phyloP scores from a whole-genome alignment of 2,329 filamentous ascomycete genomes.

The Aspergillus brasiliensis region DNA sequence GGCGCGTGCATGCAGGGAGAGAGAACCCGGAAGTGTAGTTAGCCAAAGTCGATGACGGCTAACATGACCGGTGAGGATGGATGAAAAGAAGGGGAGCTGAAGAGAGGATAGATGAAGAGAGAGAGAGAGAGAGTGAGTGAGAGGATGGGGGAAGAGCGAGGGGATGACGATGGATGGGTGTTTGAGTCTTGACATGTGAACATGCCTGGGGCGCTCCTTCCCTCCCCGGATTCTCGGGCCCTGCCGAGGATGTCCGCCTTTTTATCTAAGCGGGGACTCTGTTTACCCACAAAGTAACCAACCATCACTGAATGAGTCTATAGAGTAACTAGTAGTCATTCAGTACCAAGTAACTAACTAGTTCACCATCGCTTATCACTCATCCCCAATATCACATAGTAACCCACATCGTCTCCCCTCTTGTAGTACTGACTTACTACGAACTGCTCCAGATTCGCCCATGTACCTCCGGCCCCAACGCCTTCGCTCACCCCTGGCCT shows the following conservation, averaged over 20 bases:
- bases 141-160: neutral
- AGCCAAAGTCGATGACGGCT: constrained; percentile 24
- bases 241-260: constrained; percentile 15
- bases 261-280: constrained; percentile 12
- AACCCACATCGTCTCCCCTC: neutral
- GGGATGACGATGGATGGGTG: neutral
- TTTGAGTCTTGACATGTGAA: constrained; percentile 23
- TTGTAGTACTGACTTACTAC: too few relatives aligned
- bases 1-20: constrained; percentile 9
- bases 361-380: neutral
- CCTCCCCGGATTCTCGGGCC: constrained; percentile 16
- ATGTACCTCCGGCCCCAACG: neutral
- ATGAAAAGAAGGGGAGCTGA: neutral
- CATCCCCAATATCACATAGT: too few relatives aligned
- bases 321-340: neutral
- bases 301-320: neutral
- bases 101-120: neutral
- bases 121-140: neutral
- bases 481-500: neutral
- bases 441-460: neutral
- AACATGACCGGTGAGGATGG: constrained; percentile 21
- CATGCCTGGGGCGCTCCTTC: neutral
- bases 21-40: constrained; percentile 10
- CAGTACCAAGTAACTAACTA: neutral
- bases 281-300: too few relatives aligned